Evolutionary conservation across 2,329 filamentous ascomycete genomes (phyloP), one percentile per base, ranked within the genome.

Genomic region (Pseudogymnoascus sp.): DNA sequence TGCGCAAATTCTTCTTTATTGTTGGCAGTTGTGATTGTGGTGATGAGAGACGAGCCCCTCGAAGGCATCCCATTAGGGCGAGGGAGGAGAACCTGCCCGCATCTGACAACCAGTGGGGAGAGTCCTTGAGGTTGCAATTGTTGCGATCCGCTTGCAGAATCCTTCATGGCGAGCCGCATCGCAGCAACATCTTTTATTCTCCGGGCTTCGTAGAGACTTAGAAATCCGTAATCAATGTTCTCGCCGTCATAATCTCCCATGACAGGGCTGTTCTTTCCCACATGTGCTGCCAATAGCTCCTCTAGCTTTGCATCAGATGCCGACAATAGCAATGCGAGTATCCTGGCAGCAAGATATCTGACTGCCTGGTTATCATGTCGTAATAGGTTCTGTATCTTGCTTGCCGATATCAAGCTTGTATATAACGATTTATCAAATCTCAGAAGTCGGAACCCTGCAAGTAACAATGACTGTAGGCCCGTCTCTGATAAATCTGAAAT

Each of bases 221-320:
- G 70, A 67, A 97, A 93, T 16, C 84, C 82, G 73, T 90, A 96
- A 72, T 97, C 92, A 65, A 94, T 85, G 54, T 76, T 75, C 65
- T 79, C 79, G 36, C 87, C 89, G 74, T 97, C 94, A 80, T 92
- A 90, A 43, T 83, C 77, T 6, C 86, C 92, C 64, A 81, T 72
- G 38, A 95, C 78, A 20, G 82, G 78, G 33, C 83, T 83, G 38
- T 81, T 77, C 41, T 67, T 76, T 54, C 83, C 85, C 61, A 93
- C 77, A 72, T 92, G 81, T 68, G 83, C 79, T 57, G 78, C 75
- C 33, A 95, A 75, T 72, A 96, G 86, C 57, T 82, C 78, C 70
- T 95, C 87, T 57, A 89, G 80, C 64, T 90, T 90, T 65, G 81
- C 78, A 73, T 99, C 94, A 3, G 94, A 88, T 30, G 89, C 89